These are phyloP conservation scores for Leccinum subgranulosum DNA, from an alignment of 768 basidiomycete genomes.

Conservation along the genomic window DNA sequence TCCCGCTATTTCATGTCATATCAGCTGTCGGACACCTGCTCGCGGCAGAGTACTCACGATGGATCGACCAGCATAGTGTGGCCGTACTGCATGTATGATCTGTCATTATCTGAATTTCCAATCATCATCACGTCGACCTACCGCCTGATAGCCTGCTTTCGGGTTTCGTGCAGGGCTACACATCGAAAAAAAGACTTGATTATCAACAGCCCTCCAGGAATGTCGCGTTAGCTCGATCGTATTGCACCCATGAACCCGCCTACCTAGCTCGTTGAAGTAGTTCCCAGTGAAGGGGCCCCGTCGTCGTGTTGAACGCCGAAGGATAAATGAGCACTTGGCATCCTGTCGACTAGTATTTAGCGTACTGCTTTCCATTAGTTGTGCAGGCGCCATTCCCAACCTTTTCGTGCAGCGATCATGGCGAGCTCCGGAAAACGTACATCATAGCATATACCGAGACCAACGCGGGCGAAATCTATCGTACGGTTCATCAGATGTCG, in stretches of 20 bases:
- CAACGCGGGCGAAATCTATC: constrained; percentile 93
- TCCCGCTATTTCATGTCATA: constrained; percentile 50
- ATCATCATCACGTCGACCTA: constrained; percentile 33
- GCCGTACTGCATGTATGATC: constrained; percentile 60
- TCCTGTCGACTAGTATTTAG: constrained; percentile 42
- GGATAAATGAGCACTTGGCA: constrained; percentile 91
- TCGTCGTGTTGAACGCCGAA: constrained; percentile 92
- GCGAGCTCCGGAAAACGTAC: constrained; percentile 93
- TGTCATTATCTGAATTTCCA: background rate
- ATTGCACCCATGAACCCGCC: background rate
- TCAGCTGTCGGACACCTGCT: constrained; percentile 3
- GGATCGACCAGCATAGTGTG: constrained; percentile 92
- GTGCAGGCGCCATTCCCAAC: constrained; percentile 34
- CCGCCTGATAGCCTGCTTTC: constrained; percentile 83
- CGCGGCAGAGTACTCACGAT: constrained; percentile 49
- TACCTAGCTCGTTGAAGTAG: constrained; percentile 82
- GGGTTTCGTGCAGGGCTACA: constrained; percentile 91
- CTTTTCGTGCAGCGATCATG: constrained; percentile 85
- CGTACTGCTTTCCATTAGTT: background rate
- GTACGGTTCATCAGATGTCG: background rate
- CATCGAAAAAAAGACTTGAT: constrained; percentile 95
- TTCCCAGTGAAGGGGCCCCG: constrained; percentile 96
- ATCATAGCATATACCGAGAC: constrained; percentile 96
- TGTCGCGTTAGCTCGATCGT: constrained; percentile 5
- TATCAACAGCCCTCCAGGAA: constrained; percentile 80